A percentile compares a stretch with the other conserved stretches of the same genome.
phyloP scores from a whole-genome alignment of 2,329 filamentous ascomycete genomes.

The Xylariaceae sp. region DNA sequence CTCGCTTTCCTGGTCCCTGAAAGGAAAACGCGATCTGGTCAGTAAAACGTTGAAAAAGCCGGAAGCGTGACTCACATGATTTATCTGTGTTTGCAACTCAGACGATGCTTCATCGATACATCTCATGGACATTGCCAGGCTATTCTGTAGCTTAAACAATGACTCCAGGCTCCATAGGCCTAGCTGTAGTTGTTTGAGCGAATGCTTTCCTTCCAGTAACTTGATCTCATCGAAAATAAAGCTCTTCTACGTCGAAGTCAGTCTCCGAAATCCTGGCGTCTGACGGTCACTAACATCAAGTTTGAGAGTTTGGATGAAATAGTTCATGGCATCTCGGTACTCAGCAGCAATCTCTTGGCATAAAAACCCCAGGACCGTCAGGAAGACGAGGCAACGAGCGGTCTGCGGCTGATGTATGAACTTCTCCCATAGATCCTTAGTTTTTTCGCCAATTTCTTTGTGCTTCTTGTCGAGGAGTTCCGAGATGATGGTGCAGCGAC shows the following conservation, averaged over 20 bases:
- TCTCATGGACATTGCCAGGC: slow-evolving; percentile 7
- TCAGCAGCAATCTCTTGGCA: slow-evolving; percentile 7
- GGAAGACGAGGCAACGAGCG: slow-evolving; percentile 17
- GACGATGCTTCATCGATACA: slow-evolving; percentile 11
- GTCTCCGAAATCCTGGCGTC: neutral
- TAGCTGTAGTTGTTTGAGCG: slow-evolving; percentile 6
- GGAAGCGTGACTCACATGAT: neutral
- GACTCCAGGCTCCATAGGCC: slow-evolving; percentile 14
- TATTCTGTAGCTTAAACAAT: slow-evolving; percentile 14
- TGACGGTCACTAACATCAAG: slow-evolving; percentile 3
- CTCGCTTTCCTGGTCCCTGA: slow-evolving; percentile 10
- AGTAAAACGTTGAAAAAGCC: neutral
- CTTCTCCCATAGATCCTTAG: slow-evolving; percentile 13
- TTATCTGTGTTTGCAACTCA: slow-evolving; percentile 6
- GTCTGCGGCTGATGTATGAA: slow-evolving; percentile 22
- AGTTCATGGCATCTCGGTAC: slow-evolving; percentile 7
- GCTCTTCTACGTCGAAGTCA: slow-evolving; percentile 4
- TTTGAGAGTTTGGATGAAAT: slow-evolving; percentile 1
- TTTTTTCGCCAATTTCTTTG: neutral
- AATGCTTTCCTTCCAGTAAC: neutral
- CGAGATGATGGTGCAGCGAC: slow-evolving; percentile 15
- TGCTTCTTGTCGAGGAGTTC: slow-evolving; percentile 1
- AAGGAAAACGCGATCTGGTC: neutral
- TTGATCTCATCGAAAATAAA: slow-evolving; percentile 4
- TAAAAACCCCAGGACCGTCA: slow-evolving; percentile 4